phyloP scores from a whole-genome alignment of 495 filamentous ascomycete species.

The Hamigera avellanea region DNA sequence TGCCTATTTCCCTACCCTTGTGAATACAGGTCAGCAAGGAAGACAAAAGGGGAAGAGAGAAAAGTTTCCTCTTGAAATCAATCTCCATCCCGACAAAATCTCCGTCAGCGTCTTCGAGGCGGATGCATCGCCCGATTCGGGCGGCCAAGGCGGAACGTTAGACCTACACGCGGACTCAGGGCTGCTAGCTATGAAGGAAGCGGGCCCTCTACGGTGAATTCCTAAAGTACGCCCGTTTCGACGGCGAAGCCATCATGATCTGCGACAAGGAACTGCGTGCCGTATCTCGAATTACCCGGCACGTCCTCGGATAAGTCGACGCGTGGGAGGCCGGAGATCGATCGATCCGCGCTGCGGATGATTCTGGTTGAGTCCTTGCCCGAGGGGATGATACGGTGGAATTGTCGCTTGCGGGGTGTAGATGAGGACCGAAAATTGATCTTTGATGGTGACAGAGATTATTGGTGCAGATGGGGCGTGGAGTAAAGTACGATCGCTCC shows the following conservation, averaged over 20 bases:
- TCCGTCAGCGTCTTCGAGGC: conserved; percentile 36
- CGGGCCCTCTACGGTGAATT: conserved; percentile 39
- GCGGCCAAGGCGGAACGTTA: conserved; percentile 40
- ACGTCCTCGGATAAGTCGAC: conserved; percentile 3
- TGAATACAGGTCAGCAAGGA: too few species aligned
- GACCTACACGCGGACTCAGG: conserved; percentile 44
- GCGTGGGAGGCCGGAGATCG: conserved; percentile 19
- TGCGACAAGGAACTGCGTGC: conserved; percentile 10
- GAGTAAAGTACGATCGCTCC: conserved; percentile 35
- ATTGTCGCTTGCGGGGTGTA: conserved; percentile 9
- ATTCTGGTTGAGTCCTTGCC: conserved; percentile 20
- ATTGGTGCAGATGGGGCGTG: conserved; percentile 53
- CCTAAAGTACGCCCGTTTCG: conserved; percentile 29
- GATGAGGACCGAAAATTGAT: conserved; percentile 18
- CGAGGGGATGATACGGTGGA: conserved; percentile 14
- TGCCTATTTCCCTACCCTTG: too few species aligned
- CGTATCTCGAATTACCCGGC: conserved; percentile 6
- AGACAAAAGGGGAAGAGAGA: too few species aligned
- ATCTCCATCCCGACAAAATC: too few species aligned
- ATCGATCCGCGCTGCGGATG: conserved; percentile 13
- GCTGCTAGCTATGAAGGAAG: conserved; percentile 35
- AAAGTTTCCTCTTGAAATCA: too few species aligned
- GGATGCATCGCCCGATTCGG: conserved; percentile 19
- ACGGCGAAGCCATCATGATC: conserved; percentile 22
- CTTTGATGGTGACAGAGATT: too few species aligned